Base-by-base conservation (phyloP, 2,329 filamentous ascomycete species). In the Aspergillus pseudonomiae region DNA sequence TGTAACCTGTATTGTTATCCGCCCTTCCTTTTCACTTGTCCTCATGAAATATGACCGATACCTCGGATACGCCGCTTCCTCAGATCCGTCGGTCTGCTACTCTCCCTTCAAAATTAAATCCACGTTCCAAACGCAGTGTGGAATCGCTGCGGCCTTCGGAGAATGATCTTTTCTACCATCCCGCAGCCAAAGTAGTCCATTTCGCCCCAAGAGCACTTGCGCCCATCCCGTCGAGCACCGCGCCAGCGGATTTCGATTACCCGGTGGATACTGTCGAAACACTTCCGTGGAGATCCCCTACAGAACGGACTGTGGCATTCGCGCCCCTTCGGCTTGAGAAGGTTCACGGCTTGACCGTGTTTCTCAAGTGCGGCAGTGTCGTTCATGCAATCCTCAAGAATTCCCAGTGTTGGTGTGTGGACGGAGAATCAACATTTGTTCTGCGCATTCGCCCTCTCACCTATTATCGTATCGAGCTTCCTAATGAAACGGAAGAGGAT, bases 331-430 rank as follows among this genome's bases (percentile, higher is more conserved):
- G 90, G 67, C 92, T 97, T 67, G 96, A 97, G 75, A 89, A 91
- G 71, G 91, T 95, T 39, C 91, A 91, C 9, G 91, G 92, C 24
- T 92, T 92, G 11, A 92, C 95, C 19, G 91, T 92, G 14, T 97
- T 97, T 72, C 84, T 97, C 11, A 94, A 91, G 77, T 96, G 93
- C 67, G 92, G 92, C 64, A 88, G 88, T 61, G 89, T 94, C 19
- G 84, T 97, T 21, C 92, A 95, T 71, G 91, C 94, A 12, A 95
- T 97, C 66, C 81, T 97, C 59, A 92, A 92, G 28, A 92, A 92
- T 76, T 96, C 93, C 63, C 93, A 97, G 78, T 96, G 91, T 74
- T 97, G 94, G 94, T 96, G 91, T 75, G 91, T 97, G 36, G 92
- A 96, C 75, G 91, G 92, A 62, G 86, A 89, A 61, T 90, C 90